Conservation (phyloP, 306 rosid species). For the Sphenostylis stenocarpa region DNA sequence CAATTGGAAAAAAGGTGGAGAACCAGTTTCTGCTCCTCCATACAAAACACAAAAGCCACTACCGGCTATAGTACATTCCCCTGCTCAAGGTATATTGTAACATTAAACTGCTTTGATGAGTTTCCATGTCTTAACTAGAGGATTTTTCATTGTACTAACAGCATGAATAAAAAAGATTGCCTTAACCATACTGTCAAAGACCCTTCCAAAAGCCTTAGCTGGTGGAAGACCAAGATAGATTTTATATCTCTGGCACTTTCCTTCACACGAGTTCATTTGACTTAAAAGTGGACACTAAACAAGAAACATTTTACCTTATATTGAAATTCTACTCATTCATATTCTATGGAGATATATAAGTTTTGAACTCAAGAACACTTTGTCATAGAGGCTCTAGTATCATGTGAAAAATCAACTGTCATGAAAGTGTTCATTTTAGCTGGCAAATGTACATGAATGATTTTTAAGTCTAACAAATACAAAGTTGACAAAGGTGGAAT, state of each 20-base stretch:
- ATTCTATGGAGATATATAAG: not conserved
- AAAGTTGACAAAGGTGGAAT: not conserved
- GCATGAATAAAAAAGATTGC: not conserved
- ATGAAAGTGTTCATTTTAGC: not conserved
- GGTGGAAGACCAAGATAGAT: not conserved
- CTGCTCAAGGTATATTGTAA: slow-evolving; percentile 49
- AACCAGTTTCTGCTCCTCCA: slow-evolving; percentile 52
- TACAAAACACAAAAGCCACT: slow-evolving; percentile 44
- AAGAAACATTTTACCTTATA: not conserved
- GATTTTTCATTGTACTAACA: not conserved
- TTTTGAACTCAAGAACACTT: not conserved
- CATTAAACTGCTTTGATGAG: slow-evolving; percentile 23
- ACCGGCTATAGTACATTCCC: slow-evolving; percentile 44
- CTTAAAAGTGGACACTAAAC: not conserved
- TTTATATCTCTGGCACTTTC: not conserved
- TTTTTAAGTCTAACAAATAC: not conserved
- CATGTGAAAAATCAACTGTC: not conserved
- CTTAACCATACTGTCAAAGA: not conserved
- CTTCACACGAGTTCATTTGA: not conserved
- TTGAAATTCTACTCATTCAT: not conserved
- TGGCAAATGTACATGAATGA: not conserved
- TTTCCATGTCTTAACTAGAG: slow-evolving; percentile 7
- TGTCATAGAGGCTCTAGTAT: not conserved
- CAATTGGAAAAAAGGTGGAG: slow-evolving; percentile 36
- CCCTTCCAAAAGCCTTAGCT: not conserved